A percentile compares a stretch with the other conserved stretches of the same genome.
These are phyloP conservation scores for Rutstroemia sp. DNA, from an alignment of 2,329 filamentous ascomycete species.

Conservation along the genomic window DNA sequence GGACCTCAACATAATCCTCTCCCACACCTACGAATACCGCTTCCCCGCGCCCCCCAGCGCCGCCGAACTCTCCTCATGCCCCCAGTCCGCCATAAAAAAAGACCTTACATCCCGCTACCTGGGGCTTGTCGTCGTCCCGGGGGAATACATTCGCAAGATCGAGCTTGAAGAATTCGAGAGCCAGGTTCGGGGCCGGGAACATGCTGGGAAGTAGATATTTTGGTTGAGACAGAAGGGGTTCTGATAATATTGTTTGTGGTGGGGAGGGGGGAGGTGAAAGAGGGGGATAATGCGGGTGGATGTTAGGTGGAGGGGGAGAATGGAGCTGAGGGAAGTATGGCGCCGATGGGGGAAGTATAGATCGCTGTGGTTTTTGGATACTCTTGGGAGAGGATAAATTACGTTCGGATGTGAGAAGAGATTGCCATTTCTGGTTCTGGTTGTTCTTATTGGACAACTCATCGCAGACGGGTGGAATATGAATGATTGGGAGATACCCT, in stretches of 20 bases:
- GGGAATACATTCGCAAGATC: constrained; percentile 77
- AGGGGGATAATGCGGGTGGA: too few species aligned
- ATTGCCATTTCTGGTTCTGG: too few species aligned
- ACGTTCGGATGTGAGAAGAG: too few species aligned
- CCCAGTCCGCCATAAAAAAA: constrained; percentile 38
- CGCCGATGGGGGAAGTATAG: too few species aligned
- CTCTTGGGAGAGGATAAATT: too few species aligned
- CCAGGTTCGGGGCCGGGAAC: constrained; percentile 19
- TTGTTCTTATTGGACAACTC: too few species aligned
- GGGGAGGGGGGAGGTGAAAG: neutral
- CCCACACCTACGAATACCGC: constrained; percentile 83
- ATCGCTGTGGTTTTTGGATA: too few species aligned
- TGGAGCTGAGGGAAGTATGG: too few species aligned
- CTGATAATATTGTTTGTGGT: too few species aligned
- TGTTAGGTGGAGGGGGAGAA: too few species aligned
- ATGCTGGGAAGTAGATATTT: neutral
- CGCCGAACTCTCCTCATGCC: neutral
- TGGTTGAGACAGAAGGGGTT: neutral
- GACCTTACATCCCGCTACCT: constrained; percentile 82
- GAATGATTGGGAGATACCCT: too few species aligned
- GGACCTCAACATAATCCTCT: constrained; percentile 84
- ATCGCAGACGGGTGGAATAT: too few species aligned
- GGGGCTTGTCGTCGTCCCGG: constrained; percentile 83
- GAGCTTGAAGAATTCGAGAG: constrained; percentile 73
- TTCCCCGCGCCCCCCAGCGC: constrained; percentile 49